Evolutionary conservation across 441 rosid species (phyloP).

Genomic region (Mallotus repandus): DNA sequence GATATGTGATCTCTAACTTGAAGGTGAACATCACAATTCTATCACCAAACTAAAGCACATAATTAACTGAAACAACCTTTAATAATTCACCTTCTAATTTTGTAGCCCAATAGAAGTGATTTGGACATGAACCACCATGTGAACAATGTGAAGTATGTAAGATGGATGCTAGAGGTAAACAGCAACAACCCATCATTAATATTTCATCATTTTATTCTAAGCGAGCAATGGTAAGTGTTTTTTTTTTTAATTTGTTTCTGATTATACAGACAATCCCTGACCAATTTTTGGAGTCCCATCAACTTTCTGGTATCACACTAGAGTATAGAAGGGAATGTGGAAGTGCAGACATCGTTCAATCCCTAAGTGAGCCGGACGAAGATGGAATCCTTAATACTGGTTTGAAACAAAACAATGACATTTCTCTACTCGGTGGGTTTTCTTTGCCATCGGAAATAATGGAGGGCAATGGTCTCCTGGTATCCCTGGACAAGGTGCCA

Average conservation of each 20-base stretch:
- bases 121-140: constrained; percentile 79
- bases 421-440: constrained; percentile 35
- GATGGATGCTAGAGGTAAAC: constrained; percentile 83
- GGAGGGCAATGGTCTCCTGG: constrained; percentile 42
- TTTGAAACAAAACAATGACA: constrained; percentile 24
- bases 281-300: constrained; percentile 46
- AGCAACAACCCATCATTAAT: neutral
- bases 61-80: constrained; percentile 3
- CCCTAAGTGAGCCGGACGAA: constrained; percentile 56
- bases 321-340: constrained; percentile 65
- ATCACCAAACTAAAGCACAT: neutral
- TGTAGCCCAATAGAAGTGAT: constrained; percentile 63
- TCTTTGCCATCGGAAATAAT: constrained; percentile 45
- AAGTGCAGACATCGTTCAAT: constrained; percentile 52
- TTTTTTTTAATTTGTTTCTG: neutral
- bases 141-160: constrained; percentile 70
- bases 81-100: neutral
- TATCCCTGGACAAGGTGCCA: constrained; percentile 34
- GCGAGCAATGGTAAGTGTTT: neutral
- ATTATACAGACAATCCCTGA: constrained; percentile 54
- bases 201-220: neutral
- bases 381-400: constrained; percentile 36
- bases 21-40: constrained; percentile 36
- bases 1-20: constrained; percentile 43
- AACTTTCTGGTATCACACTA: constrained; percentile 44